Evolutionary conservation across 2,329 filamentous ascomycete species (phyloP).

Genomic region (Microcyclosporella mali): DNA sequence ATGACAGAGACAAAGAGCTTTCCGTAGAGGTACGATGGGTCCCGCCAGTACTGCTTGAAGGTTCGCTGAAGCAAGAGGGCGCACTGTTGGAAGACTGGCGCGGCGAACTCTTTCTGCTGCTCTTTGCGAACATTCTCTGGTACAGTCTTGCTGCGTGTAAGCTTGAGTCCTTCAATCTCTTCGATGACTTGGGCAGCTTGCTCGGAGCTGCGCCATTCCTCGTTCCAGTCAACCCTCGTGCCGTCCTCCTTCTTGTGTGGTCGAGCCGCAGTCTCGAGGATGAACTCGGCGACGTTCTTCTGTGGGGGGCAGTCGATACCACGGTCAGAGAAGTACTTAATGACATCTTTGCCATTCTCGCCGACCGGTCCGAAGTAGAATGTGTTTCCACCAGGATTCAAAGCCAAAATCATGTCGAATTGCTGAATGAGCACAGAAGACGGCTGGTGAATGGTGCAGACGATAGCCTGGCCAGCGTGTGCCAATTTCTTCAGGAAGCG

Average conservation of each 20-base stretch:
- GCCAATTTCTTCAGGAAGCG: conserved; percentile 63
- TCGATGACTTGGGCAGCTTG: conserved; percentile 54
- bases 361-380: conserved; percentile 71
- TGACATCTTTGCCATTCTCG: conserved; percentile 57
- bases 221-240: conserved; percentile 62
- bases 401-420: conserved; percentile 66
- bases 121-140: conserved; percentile 32
- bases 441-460: conserved; percentile 70
- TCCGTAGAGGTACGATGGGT: conserved; percentile 69
- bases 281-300: conserved; percentile 62
- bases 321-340: conserved; percentile 61
- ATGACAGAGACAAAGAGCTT: conserved; percentile 68
- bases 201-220: conserved; percentile 64
- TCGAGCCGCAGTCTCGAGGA: conserved; percentile 59
- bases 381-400: conserved; percentile 63
- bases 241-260: conserved; percentile 49
- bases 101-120: conserved; percentile 52
- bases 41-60: conserved; percentile 61
- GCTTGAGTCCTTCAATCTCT: conserved; percentile 61
- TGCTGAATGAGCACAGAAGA: conserved; percentile 63
- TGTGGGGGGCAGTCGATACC: conserved; percentile 60
- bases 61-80: conserved; percentile 61
- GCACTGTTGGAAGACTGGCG: conserved; percentile 57
- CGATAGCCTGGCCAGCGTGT: conserved; percentile 61
- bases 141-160: conserved; percentile 46